These are phyloP conservation scores for cucumber (Cucumis sativus) DNA, from an alignment of 306 rosid species.

Conservation along the genomic window Cucumber_9930_V3 NC_026657.2:8770501-8771000, in stretches of 20 bases:
- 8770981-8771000: too few relatives aligned
- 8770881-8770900: background rate
- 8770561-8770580: background rate
- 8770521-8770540: background rate
- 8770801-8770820: background rate
- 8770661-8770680: constrained; percentile 97
- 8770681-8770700: constrained; percentile 55
- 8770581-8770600: background rate
- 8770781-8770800: background rate
- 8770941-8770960: background rate
- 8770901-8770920: background rate
- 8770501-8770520: background rate
- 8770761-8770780: background rate
- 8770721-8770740: background rate
- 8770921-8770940: background rate
- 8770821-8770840: background rate
- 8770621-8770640: constrained; percentile 95
- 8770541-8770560: background rate
- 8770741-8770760: background rate
- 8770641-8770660: constrained; percentile 84
- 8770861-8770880: background rate
- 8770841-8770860: background rate
- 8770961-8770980: too few relatives aligned
- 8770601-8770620: constrained; percentile 72
- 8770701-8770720: constrained; percentile 77